Conservation (phyloP, 768 basidiomycete species). For the Boletus rubescentipes region DNA sequence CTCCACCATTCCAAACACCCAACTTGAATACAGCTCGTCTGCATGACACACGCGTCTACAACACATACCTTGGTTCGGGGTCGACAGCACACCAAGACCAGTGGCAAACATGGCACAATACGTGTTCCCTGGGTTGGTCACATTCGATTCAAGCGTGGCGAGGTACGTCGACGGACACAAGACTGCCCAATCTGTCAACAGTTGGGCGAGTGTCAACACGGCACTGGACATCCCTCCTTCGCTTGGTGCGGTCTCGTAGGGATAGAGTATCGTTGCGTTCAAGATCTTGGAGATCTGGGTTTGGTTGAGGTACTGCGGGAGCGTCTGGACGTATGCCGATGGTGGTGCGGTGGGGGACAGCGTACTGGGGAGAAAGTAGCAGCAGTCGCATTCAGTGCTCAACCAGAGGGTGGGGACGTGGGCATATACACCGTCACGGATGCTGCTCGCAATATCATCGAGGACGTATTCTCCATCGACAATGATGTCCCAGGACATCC, state of each 20-base stretch:
- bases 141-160: conserved; percentile 14
- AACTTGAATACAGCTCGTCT: conserved; percentile 24
- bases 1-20: conserved; percentile 18
- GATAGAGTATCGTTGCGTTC: conserved; percentile 15
- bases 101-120: conserved; percentile 15
- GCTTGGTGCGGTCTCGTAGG: conserved; percentile 10
- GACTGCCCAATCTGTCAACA: conserved; percentile 13
- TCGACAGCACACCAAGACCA: conserved; percentile 13
- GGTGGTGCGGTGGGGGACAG: conserved; percentile 14
- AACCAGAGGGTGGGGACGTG: conserved; percentile 20
- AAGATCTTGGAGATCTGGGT: conserved; percentile 9
- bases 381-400: conserved; percentile 15
- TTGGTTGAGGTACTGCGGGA: conserved; percentile 5
- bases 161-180: conserved; percentile 17
- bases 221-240: conserved; percentile 13
- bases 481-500: conserved; percentile 10
- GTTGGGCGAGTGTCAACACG: conserved; percentile 7
- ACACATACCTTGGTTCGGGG: conserved; percentile 11
- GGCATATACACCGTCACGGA: conserved; percentile 13
- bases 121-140: conserved; percentile 13
- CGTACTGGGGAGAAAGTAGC: conserved; percentile 19
- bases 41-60: conserved; percentile 17
- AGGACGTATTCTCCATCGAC: conserved; percentile 20
- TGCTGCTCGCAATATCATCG: conserved; percentile 12
- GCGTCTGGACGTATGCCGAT: conserved; percentile 1